phyloP scores from a whole-genome alignment of 306 rosid species.

The Vigna mungo region DNA sequence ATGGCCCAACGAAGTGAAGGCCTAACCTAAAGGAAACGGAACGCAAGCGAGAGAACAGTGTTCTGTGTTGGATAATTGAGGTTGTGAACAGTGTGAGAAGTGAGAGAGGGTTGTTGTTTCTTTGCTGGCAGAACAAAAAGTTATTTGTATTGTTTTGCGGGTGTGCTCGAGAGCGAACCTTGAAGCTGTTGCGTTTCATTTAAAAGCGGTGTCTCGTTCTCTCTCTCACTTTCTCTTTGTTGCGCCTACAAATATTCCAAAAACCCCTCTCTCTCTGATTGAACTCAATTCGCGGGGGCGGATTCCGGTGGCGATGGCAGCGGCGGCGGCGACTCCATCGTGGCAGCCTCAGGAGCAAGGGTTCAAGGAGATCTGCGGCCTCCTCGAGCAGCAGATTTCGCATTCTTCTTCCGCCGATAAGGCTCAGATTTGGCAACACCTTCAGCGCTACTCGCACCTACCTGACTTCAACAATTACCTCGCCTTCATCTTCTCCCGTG shows the following conservation, averaged over 20 bases:
- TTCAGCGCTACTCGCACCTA: conserved; percentile 83
- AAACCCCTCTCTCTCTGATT: conserved; percentile 11
- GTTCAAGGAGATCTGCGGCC: conserved; percentile 88
- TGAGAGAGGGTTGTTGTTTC: conserved; percentile 13
- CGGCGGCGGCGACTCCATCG: conserved; percentile 47
- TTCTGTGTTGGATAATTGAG: conserved; percentile 29
- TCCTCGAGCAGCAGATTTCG: conserved; percentile 97
- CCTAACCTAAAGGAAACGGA: conserved; percentile 35
- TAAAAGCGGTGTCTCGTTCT: conserved; percentile 17
- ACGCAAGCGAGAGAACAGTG: conserved; percentile 25
- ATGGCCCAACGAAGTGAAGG: conserved; percentile 32
- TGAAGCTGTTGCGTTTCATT: conserved; percentile 22
- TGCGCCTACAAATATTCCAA: conserved; percentile 28
- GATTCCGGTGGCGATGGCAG: conserved; percentile 52
- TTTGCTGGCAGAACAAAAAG: conserved; percentile 44
- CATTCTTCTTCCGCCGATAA: conserved; percentile 84
- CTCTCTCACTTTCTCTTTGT: not conserved
- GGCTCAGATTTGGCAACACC: conserved; percentile 99
- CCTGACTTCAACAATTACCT: conserved; percentile 98
- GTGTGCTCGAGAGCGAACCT: conserved; percentile 21
- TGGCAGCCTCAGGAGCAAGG: conserved; percentile 98
- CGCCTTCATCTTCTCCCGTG: conserved; percentile 86
- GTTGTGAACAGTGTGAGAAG: not conserved
- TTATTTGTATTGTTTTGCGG: conserved; percentile 32
- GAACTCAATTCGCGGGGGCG: not conserved